Base-by-base conservation (phyloP, 768 basidiomycete species). In the Nidula microcarpa region DNA sequence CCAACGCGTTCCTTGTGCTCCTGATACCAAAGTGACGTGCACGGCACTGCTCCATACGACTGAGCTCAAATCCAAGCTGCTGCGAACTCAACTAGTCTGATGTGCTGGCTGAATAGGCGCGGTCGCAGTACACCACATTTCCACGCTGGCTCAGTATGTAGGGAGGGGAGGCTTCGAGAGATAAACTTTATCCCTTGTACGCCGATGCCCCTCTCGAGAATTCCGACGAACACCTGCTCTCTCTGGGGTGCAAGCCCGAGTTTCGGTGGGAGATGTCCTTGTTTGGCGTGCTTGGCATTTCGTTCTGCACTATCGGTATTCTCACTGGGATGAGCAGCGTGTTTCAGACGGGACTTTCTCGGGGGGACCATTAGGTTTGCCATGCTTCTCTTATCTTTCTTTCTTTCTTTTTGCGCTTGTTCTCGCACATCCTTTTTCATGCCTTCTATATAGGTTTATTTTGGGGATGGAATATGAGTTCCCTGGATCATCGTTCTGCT, bases 241-340 rank as follows among this genome's bases (percentile, higher is more conserved):
- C 79, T 43, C 73, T 84, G 14, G 82, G 81, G 8, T 82, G 82
- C 60, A 76, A 74, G 57, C 71, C 75, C 49, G 77, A 82, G 56
- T 83, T 82, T 61, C 68, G 75, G n/a, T 71, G 82, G 32, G 79
- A 82, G 58, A 82, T 84, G 78, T 79, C 79, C 10, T 66, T 81
- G 33, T 82, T 78, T 50, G 81, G 81, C 18, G 82, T 84, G 34
- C 67, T 82, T 44, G 80, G 82, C 14, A 77, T 83, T 62, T 81
- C 79, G 0, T 84, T 84, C 61, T 82, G 81, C 47, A 75, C 82
- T 6, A 82, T 84, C 30, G 80, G 82, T 5, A 82, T 84, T 56
- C 69, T 84, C 9, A 82, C 80, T 5, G 80, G 82, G 32, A 82
- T 81, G 79, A 79, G 78, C 50, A 79, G 78, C 50, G 80, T 80